phyloP scores from a whole-genome alignment of 345 rosid genomes.

The Gossypium turneri region DNA sequence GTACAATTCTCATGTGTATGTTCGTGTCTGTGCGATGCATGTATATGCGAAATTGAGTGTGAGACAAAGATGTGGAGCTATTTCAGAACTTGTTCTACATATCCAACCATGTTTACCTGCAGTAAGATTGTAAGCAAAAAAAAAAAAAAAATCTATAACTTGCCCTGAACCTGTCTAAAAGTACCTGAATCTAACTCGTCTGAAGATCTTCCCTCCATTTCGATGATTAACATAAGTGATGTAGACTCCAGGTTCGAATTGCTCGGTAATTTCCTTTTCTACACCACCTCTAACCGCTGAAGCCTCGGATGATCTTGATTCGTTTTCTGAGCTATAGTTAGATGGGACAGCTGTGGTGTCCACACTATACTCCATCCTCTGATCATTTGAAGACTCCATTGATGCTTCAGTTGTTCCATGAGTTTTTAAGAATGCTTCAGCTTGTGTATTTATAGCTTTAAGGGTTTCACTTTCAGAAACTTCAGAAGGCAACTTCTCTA shows the following conservation, averaged over 20 bases:
- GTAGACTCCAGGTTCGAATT: conserved; percentile 90
- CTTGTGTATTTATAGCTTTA: conserved; percentile 50
- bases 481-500: conserved; percentile 55
- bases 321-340: conserved; percentile 30
- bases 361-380: conserved; percentile 23
- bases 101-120: background rate
- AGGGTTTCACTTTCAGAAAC: conserved; percentile 49
- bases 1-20: background rate
- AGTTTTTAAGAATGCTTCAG: conserved; percentile 44
- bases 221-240: conserved; percentile 52
- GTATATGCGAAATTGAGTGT: background rate
- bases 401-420: conserved; percentile 34
- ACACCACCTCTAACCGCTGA: conserved; percentile 32
- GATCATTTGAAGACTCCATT: conserved; percentile 23
- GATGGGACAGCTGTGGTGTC: conserved; percentile 27
- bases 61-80: background rate
- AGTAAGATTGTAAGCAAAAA: background rate
- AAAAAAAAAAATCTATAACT: background rate
- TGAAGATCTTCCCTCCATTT: conserved; percentile 70
- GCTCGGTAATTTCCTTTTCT: conserved; percentile 58
- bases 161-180: background rate
- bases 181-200: conserved; percentile 93
- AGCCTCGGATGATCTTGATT: conserved; percentile 26
- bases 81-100: background rate
- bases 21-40: background rate